A percentile compares a stretch with the other conserved stretches of the same genome.
These are phyloP conservation scores for Pseudogymnoascus sp. DNA, from an alignment of 2,329 filamentous ascomycete species.

Conservation along the genomic window DNA sequence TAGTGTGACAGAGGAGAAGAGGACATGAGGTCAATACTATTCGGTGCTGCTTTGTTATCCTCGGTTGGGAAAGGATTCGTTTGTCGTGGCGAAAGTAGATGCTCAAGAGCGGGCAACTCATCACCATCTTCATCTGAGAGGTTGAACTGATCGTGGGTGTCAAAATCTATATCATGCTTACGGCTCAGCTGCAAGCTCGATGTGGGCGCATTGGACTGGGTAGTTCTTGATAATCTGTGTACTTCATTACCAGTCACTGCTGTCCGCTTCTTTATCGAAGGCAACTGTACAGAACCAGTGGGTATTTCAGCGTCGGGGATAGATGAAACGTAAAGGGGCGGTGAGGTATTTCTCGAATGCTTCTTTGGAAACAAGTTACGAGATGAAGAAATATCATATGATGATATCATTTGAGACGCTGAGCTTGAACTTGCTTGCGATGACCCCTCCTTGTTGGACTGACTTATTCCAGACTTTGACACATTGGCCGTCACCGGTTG, in stretches of 20 bases:
- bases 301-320: background rate
- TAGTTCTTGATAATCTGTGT: background rate
- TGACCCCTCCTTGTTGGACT: background rate
- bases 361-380: slow-evolving; percentile 3
- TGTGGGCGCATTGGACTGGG: background rate
- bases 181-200: background rate
- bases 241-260: background rate
- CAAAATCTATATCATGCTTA: background rate
- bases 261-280: background rate
- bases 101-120: background rate
- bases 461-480: background rate
- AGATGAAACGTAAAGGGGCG: background rate
- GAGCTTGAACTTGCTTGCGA: slow-evolving; percentile 1
- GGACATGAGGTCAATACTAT: background rate
- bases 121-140: background rate
- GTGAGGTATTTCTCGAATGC: background rate
- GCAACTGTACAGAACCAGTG: background rate
- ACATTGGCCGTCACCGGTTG: background rate
- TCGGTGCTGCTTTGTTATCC: background rate
- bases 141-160: background rate
- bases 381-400: background rate
- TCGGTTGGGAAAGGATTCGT: background rate
- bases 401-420: background rate
- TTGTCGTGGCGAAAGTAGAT: background rate
- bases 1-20: background rate